These are phyloP conservation scores for Ophioceras dolichostomum DNA, from an alignment of 2,329 filamentous ascomycete species.

Conservation along the genomic window DNA sequence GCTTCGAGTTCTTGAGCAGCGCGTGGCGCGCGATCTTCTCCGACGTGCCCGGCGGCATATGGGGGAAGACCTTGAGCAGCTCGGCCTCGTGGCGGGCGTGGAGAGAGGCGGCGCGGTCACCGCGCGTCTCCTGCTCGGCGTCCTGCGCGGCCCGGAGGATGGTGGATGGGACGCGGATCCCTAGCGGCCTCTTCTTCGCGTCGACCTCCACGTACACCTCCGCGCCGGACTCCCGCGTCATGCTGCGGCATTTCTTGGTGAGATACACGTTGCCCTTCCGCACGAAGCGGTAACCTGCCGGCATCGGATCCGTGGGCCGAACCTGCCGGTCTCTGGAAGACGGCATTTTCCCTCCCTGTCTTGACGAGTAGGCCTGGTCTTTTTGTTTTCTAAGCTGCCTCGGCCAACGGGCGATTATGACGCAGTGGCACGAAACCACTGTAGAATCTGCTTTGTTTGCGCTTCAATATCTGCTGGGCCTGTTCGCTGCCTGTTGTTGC, in stretches of 20 bases:
- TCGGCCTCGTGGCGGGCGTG: slow-evolving; percentile 21
- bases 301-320: slow-evolving; percentile 16
- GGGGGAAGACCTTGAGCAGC: slow-evolving; percentile 24
- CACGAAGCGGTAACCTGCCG: slow-evolving; percentile 26
- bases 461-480: too few species aligned
- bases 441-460: too few species aligned
- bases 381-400: too few species aligned
- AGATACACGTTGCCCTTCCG: slow-evolving; percentile 28
- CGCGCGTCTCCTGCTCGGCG: slow-evolving; percentile 17
- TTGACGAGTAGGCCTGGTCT: too few species aligned
- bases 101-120: slow-evolving; percentile 18
- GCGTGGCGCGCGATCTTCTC: slow-evolving; percentile 24
- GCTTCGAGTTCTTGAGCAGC: slow-evolving; percentile 29
- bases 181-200: slow-evolving; percentile 10
- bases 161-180: slow-evolving; percentile 24
- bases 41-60: slow-evolving; percentile 21
- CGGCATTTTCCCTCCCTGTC: slow-evolving; percentile 1
- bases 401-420: too few species aligned
- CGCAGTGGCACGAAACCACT: too few species aligned
- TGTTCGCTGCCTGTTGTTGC: too few species aligned
- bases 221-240: slow-evolving; percentile 18
- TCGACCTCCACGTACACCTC: slow-evolving; percentile 23
- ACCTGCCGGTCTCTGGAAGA: neutral
- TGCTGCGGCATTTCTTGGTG: slow-evolving; percentile 25
- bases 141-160: slow-evolving; percentile 16